These are phyloP conservation scores for Rosa lucieae DNA, from an alignment of 306 rosid genomes.

Conservation along the genomic window DNA sequence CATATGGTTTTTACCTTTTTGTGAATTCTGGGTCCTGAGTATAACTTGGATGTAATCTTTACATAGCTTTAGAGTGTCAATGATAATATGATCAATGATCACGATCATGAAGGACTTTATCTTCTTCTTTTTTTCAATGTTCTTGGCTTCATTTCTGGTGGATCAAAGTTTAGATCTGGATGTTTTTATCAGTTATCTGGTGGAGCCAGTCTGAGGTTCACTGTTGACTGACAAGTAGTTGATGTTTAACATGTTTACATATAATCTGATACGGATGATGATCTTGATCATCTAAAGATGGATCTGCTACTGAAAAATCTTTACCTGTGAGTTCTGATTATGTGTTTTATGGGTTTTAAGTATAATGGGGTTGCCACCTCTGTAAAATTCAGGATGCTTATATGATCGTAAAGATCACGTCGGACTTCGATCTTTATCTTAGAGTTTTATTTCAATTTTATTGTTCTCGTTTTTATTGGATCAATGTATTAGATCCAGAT, in stretches of 20 bases:
- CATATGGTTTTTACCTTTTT: neutral
- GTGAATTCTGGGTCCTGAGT: neutral
- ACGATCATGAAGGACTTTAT: neutral
- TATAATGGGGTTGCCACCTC: neutral
- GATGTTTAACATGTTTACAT: neutral
- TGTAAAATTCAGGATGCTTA: neutral
- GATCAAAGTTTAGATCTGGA: conserved; percentile 2
- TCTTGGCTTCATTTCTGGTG: neutral
- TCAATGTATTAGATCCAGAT: conserved; percentile 2
- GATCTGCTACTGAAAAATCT: neutral
- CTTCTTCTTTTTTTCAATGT: neutral
- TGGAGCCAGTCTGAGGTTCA: neutral
- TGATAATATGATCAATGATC: neutral
- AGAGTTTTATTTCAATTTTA: neutral
- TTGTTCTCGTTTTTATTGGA: neutral
- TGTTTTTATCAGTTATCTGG: neutral
- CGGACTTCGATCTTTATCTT: neutral
- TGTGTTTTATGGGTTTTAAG: neutral
- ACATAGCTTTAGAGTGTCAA: neutral
- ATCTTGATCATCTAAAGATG: neutral
- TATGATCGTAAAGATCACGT: neutral
- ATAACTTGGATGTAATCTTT: neutral
- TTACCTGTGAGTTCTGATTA: neutral
- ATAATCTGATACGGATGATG: neutral
- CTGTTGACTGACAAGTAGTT: neutral